Conservation (phyloP, 257 asterid genomes). For the Pogostemon cablin region DNA sequence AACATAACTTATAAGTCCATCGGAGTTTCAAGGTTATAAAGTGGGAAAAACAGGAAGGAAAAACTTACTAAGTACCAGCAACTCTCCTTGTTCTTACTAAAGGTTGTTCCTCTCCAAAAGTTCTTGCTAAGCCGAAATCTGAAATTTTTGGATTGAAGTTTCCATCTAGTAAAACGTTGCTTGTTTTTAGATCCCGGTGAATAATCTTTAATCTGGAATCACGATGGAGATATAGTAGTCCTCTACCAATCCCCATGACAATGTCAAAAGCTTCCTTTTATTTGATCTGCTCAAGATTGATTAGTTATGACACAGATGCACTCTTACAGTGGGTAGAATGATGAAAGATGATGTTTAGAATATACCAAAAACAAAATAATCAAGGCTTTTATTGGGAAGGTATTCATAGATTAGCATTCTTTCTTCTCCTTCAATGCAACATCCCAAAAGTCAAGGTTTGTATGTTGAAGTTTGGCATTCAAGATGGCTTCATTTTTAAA, state of each 20-base stretch:
- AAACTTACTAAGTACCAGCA: slow-evolving; percentile 51
- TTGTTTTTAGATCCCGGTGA: slow-evolving; percentile 55
- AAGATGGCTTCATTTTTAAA: slow-evolving; percentile 38
- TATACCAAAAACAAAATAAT: slow-evolving; percentile 26
- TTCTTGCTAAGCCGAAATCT: slow-evolving; percentile 58
- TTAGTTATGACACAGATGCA: neutral
- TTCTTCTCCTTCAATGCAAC: neutral
- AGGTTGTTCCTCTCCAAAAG: slow-evolving; percentile 37
- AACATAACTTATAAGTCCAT: neutral
- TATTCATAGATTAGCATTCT: slow-evolving; percentile 44
- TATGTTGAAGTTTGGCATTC: slow-evolving; percentile 51
- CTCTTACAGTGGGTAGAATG: neutral
- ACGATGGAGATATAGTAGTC: slow-evolving; percentile 50
- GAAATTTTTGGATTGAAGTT: slow-evolving; percentile 50
- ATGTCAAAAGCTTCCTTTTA: slow-evolving; percentile 32
- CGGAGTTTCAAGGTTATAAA: neutral
- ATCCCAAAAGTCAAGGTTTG: slow-evolving; percentile 36
- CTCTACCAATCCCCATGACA: slow-evolving; percentile 45
- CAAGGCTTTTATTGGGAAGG: slow-evolving; percentile 35
- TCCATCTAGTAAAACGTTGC: slow-evolving; percentile 48
- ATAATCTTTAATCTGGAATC: slow-evolving; percentile 54
- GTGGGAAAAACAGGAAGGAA: neutral
- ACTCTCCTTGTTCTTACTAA: slow-evolving; percentile 43
- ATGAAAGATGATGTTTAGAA: neutral
- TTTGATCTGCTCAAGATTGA: slow-evolving; percentile 33